A percentile compares a stretch with the other conserved stretches of the same genome.
phyloP scores from a whole-genome alignment of 768 basidiomycete species.

The Phylloporus sp. region DNA sequence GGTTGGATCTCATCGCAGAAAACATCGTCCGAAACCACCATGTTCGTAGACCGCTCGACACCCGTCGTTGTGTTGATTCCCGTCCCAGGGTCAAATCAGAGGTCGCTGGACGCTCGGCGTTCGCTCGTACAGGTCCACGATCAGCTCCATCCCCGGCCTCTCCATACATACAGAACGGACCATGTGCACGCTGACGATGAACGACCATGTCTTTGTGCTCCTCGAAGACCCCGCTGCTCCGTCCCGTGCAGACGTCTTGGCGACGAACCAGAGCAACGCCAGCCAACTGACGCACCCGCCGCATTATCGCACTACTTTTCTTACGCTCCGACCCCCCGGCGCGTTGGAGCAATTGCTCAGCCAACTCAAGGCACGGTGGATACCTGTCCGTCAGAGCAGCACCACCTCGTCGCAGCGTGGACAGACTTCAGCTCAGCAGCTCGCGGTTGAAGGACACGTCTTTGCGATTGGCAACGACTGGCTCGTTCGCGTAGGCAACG shows the following conservation, averaged over 20 bases:
- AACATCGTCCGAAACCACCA: slow-evolving; percentile 71
- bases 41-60: slow-evolving; percentile 33
- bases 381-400: slow-evolving; percentile 54
- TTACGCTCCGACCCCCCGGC: slow-evolving; percentile 68
- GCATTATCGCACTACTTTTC: slow-evolving; percentile 73
- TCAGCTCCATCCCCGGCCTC: slow-evolving; percentile 49
- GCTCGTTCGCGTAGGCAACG: slow-evolving; percentile 76
- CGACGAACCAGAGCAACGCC: slow-evolving; percentile 37
- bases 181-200: slow-evolving; percentile 75
- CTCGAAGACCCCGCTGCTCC: slow-evolving; percentile 75
- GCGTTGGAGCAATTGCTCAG: slow-evolving; percentile 70
- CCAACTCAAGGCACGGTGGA: slow-evolving; percentile 74
- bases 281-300: slow-evolving; percentile 29
- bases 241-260: slow-evolving; percentile 52
- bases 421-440: slow-evolving; percentile 53
- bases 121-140: slow-evolving; percentile 70
- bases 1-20: slow-evolving; percentile 60
- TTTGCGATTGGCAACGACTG: slow-evolving; percentile 78
- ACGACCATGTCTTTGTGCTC: slow-evolving; percentile 73
- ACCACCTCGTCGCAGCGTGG: slow-evolving; percentile 37
- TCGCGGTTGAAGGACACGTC: slow-evolving; percentile 69
- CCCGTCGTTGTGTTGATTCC: slow-evolving; percentile 16
- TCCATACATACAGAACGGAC: slow-evolving; percentile 55
- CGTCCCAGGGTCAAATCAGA: slow-evolving; percentile 47
- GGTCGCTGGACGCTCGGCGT: slow-evolving; percentile 69